Base-by-base conservation (phyloP, 345 rosid species). In the Eucalyptus globulus region DNA sequence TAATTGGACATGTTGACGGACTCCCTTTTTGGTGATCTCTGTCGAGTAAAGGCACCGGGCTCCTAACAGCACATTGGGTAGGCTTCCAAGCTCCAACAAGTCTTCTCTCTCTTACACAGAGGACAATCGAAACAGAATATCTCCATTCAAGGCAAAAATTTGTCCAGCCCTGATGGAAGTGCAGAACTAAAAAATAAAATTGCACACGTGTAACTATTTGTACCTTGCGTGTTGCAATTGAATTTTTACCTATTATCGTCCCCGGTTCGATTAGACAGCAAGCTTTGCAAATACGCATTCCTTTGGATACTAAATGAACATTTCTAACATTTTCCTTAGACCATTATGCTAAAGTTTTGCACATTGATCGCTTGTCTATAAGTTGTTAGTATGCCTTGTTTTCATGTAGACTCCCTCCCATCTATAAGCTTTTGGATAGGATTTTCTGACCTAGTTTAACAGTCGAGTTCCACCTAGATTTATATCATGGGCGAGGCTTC, bases 1-100 rank as follows among this genome's bases (percentile, higher is more conserved):
- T 51, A 51, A 0, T 2, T 3, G 22, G 22, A 51, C 6, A 16
- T 16, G 54, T 51, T 17, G 0, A 51, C 9, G 0, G 54, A 51
- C 54, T 51, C 2, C 5, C 0, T 51, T 51, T 51, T 51, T 51
- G 54, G 22, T 1, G 8, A 0, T 51, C 54, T 16, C 54, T 51
- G 19, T 51, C 54, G 0, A 51, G 54, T 51, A 51, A 51, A 51
- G 54, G 54, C 54, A 51, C 54, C 54, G 54, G 54, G 54, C 22
- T 51, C 54, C 54, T 16, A 51, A 51, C 54, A 16, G 54, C 54
- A 16, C 54, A 51, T 16, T 51, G 54, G 54, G 54, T 51, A 0
- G 54, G 54, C 54, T 51, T 0, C 9, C 54, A 17, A 51, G 54
- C 54, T 51, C 54, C 54, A 51, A 17, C 54, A 51, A 51, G 54